phyloP scores from a whole-genome alignment of 73 alveolate genomes.

The Paramecium caudatum region DNA sequence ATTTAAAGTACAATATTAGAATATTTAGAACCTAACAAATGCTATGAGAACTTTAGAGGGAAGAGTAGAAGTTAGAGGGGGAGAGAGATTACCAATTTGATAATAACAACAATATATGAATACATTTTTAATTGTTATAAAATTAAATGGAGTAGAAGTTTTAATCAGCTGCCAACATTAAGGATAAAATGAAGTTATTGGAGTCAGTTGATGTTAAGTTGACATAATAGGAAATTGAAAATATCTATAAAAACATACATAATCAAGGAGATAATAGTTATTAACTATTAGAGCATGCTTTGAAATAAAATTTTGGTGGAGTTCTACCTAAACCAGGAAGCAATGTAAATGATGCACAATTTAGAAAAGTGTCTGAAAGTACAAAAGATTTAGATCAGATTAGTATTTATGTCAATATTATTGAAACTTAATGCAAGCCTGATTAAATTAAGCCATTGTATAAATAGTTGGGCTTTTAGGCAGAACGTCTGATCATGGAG shows the following conservation, averaged over 20 bases:
- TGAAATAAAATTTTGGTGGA: not conserved
- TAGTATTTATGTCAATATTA: not conserved
- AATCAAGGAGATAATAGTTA: conserved; percentile 7
- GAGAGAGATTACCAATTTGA: not conserved
- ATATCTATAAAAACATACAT: conserved; percentile 32
- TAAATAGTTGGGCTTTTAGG: conserved; percentile 13
- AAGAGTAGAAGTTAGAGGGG: not conserved
- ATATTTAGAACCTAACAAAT: not conserved
- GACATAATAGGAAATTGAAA: not conserved
- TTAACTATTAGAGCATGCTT: not conserved
- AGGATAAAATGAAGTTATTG: not conserved
- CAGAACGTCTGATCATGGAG: conserved; percentile 4
- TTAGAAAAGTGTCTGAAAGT: not conserved
- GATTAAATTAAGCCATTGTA: no score
- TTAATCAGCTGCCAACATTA: not conserved
- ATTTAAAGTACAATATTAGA: not conserved
- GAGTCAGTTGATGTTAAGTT: not conserved
- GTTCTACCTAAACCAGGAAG: no score
- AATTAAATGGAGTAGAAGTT: not conserved
- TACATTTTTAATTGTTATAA: not conserved
- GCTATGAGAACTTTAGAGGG: not conserved
- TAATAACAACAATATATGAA: not conserved
- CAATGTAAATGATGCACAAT: not conserved
- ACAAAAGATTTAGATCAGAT: not conserved
- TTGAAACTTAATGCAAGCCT: no score